These are phyloP conservation scores for Beta macrorhiza DNA, from an alignment of 179 eudicot genomes.

Conservation along the genomic window DNA sequence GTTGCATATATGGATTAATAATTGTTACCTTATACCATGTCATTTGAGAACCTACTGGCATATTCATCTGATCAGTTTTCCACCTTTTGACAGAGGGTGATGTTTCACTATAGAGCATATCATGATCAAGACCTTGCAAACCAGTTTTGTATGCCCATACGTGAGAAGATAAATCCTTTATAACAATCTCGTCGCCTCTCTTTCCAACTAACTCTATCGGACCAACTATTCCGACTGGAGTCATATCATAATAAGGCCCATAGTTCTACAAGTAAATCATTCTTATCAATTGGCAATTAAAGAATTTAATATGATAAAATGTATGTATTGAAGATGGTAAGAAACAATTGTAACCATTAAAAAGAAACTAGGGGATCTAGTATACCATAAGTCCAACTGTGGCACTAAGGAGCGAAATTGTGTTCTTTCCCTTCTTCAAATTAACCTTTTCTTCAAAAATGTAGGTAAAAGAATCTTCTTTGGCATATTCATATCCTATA, in stretches of 20 bases:
- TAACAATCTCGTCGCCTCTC: conserved; percentile 38
- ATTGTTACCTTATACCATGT: conserved; percentile 42
- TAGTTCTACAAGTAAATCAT: conserved; percentile 47
- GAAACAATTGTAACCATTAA: too few species aligned
- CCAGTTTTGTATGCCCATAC: conserved; percentile 51
- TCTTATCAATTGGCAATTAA: too few species aligned
- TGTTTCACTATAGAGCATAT: conserved; percentile 17
- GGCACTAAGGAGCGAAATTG: conserved; percentile 59
- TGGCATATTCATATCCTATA: conserved; percentile 40
- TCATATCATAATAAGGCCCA: conserved; percentile 48
- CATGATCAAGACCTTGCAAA: conserved; percentile 28
- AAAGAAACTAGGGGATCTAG: too few species aligned
- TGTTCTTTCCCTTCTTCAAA: conserved; percentile 47
- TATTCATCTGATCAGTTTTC: background rate
- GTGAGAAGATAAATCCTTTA: conserved; percentile 45
- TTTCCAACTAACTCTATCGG: conserved; percentile 46
- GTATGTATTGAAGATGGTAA: too few species aligned
- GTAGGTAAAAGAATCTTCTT: conserved; percentile 7
- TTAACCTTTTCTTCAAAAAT: conserved; percentile 41
- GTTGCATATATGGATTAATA: background rate
- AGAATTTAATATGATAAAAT: too few species aligned
- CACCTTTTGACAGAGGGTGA: conserved; percentile 7
- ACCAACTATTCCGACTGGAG: conserved; percentile 42
- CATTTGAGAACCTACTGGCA: conserved; percentile 19
- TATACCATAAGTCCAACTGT: conserved; percentile 48